A percentile compares a stretch with the other conserved stretches of the same genome.
Evolutionary conservation across 805 yeast species (phyloP).

Genomic region (Clavispora phyllophila): DNA sequence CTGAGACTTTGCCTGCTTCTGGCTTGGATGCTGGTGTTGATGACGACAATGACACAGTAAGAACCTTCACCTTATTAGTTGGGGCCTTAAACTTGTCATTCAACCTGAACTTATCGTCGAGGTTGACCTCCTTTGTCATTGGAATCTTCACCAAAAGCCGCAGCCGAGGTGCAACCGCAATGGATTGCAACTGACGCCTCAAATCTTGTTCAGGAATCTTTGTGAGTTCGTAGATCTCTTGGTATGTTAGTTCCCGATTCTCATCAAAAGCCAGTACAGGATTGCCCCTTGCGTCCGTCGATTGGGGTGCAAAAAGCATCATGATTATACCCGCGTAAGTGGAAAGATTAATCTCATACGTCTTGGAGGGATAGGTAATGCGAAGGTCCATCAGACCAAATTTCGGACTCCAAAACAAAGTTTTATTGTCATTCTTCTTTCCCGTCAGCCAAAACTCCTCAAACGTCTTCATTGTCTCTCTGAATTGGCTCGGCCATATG

Average conservation of each 20-base stretch:
- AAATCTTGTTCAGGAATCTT: constrained; percentile 71
- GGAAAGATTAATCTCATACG: constrained; percentile 77
- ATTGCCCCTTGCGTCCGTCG: constrained; percentile 24
- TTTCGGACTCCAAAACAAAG: constrained; percentile 70
- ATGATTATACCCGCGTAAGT: constrained; percentile 76
- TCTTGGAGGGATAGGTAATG: constrained; percentile 59
- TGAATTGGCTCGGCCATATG: constrained; percentile 37
- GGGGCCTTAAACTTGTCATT: constrained; percentile 68
- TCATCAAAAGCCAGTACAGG: constrained; percentile 45
- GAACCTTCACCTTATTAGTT: constrained; percentile 64
- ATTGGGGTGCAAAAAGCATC: constrained; percentile 55
- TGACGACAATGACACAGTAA: constrained; percentile 52
- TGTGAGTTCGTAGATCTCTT: constrained; percentile 61
- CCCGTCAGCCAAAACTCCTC: constrained; percentile 39
- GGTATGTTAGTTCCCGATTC: constrained; percentile 48
- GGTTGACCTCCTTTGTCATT: constrained; percentile 63
- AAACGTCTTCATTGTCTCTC: constrained; percentile 31
- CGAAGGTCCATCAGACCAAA: constrained; percentile 80
- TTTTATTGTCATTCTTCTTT: constrained; percentile 37
- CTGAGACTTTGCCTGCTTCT: constrained; percentile 31
- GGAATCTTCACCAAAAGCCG: constrained; percentile 73
- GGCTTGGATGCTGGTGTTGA: constrained; percentile 14
- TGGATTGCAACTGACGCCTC: constrained; percentile 71
- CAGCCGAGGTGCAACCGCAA: constrained; percentile 78
- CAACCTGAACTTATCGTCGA: constrained; percentile 58